Evolutionary conservation across 495 filamentous ascomycete species (phyloP).

Genomic region (Neurospora tetrasperma): DNA sequence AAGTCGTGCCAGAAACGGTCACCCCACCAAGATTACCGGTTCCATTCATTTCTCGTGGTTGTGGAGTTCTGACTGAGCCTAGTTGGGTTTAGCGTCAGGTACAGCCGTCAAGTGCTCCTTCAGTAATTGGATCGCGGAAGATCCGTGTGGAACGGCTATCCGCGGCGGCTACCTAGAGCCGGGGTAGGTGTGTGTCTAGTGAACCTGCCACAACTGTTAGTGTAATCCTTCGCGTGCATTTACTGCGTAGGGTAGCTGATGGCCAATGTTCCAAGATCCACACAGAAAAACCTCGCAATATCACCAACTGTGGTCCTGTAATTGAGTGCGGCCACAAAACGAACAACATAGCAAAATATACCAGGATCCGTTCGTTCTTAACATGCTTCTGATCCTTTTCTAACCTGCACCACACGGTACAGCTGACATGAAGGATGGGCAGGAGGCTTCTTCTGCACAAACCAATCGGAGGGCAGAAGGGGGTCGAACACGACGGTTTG

Average conservation of each 20-base stretch:
- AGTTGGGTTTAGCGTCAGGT: slow-evolving; percentile 34
- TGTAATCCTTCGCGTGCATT: too few relatives aligned
- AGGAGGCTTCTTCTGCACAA: not conserved
- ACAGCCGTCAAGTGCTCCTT: slow-evolving; percentile 16
- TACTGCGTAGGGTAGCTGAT: not conserved
- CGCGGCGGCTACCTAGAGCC: slow-evolving; percentile 2
- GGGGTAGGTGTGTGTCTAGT: not conserved
- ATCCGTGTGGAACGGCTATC: slow-evolving; percentile 23
- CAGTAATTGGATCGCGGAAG: slow-evolving; percentile 37
- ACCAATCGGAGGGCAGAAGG: not conserved
- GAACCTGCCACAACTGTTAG: not conserved
- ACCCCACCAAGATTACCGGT: slow-evolving; percentile 10
- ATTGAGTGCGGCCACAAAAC: not conserved
- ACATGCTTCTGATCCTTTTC: not conserved
- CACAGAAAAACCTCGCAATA: not conserved
- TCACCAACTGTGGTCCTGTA: not conserved
- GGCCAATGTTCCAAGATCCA: slow-evolving; percentile 1
- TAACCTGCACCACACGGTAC: not conserved
- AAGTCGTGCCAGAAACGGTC: not conserved
- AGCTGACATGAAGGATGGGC: not conserved
- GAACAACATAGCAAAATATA: not conserved
- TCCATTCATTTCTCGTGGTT: slow-evolving; percentile 1
- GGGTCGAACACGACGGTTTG: not conserved
- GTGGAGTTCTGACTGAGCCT: slow-evolving; percentile 5
- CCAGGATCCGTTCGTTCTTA: not conserved